A percentile compares a stretch with the other conserved stretches of the same genome.
Conservation (phyloP, 768 basidiomycete species). For the Podaxis sp. region DNA sequence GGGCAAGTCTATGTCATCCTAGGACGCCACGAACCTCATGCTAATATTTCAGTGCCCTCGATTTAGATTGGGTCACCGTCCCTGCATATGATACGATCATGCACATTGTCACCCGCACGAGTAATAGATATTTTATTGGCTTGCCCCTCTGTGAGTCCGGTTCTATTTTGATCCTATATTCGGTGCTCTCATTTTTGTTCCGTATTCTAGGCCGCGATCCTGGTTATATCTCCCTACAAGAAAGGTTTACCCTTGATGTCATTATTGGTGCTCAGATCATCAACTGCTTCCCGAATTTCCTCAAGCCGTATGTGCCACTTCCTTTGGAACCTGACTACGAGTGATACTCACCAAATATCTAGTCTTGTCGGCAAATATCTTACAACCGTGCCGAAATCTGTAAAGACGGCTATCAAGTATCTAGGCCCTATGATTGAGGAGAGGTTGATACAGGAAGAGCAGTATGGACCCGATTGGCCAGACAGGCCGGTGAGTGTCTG, state of each 20-base stretch:
- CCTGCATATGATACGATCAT: slow-evolving; percentile 25
- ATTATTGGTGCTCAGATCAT: slow-evolving; percentile 20
- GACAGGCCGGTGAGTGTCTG: slow-evolving; percentile 30
- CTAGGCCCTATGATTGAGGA: slow-evolving; percentile 33
- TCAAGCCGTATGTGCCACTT: slow-evolving; percentile 22
- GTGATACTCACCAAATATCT: neutral
- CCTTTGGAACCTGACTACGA: neutral
- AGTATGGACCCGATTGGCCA: slow-evolving; percentile 29
- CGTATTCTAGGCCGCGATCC: slow-evolving; percentile 21
- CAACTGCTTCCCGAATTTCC: slow-evolving; percentile 22
- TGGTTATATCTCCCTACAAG: slow-evolving; percentile 24
- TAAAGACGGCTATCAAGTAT: slow-evolving; percentile 24
- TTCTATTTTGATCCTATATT: neutral
- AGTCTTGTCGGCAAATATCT: slow-evolving; percentile 26
- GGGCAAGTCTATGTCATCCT: slow-evolving; percentile 20
- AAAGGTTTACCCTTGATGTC: slow-evolving; percentile 23
- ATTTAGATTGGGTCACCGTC: slow-evolving; percentile 40
- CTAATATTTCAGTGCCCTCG: neutral
- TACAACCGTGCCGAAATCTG: slow-evolving; percentile 23
- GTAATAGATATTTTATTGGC: slow-evolving; percentile 49
- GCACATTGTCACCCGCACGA: slow-evolving; percentile 37
- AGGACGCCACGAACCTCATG: neutral
- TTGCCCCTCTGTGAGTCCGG: slow-evolving; percentile 39
- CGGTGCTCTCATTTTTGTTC: neutral
- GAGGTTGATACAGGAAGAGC: slow-evolving; percentile 27